Evolutionary conservation across 352 stramenopile species (phyloP).

Genomic region (Thraustochytrium sp.): DNA sequence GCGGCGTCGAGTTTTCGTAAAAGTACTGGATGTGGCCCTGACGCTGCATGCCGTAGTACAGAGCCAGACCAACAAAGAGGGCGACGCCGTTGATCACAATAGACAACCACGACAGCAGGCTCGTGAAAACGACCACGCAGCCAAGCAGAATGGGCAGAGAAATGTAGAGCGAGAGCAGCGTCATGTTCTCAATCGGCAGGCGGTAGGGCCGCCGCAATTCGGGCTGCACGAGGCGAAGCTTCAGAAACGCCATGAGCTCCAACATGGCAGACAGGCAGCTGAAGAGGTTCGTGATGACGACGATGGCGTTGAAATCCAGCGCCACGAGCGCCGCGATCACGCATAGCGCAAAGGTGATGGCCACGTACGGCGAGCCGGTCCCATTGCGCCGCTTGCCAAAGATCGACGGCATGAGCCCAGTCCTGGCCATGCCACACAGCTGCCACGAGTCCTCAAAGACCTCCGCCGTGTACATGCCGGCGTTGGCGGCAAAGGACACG

Average conservation of each 20-base stretch:
- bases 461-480: slow-evolving; percentile 69
- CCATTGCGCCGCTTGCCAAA: slow-evolving; percentile 61
- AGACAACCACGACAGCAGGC: slow-evolving; percentile 54
- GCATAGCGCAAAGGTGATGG: slow-evolving; percentile 65
- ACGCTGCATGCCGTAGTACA: slow-evolving; percentile 63
- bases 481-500: slow-evolving; percentile 66
- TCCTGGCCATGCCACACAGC: slow-evolving; percentile 69
- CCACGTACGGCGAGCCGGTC: slow-evolving; percentile 62
- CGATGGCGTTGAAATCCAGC: slow-evolving; percentile 71
- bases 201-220: slow-evolving; percentile 67
- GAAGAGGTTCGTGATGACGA: slow-evolving; percentile 71
- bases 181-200: slow-evolving; percentile 34
- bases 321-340: slow-evolving; percentile 70
- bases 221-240: slow-evolving; percentile 67
- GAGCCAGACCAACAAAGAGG: slow-evolving; percentile 54
- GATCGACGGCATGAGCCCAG: slow-evolving; percentile 65
- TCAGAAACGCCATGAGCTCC: slow-evolving; percentile 67
- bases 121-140: slow-evolving; percentile 68
- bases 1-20: neutral
- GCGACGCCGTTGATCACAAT: slow-evolving; percentile 61
- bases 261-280: slow-evolving; percentile 65
- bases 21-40: slow-evolving; percentile 26
- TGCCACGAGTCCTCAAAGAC: slow-evolving; percentile 73
- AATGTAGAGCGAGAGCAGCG: slow-evolving; percentile 55
- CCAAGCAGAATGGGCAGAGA: slow-evolving; percentile 62